Evolutionary conservation across 371 early-diverging fungal genomes (phyloP).

Genomic region (Rhizomucor miehei): DNA sequence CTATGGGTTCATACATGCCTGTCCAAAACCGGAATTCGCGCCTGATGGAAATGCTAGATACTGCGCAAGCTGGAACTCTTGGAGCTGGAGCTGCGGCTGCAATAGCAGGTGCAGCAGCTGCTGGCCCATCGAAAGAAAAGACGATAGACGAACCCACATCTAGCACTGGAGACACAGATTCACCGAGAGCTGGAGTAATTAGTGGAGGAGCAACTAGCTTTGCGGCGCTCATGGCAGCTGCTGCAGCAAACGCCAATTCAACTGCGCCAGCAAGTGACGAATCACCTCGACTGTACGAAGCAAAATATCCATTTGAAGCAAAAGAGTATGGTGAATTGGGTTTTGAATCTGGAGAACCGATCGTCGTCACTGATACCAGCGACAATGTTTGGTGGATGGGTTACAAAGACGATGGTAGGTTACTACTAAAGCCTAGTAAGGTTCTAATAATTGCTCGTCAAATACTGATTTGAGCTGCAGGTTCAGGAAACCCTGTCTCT

Average conservation of each 20-base stretch:
- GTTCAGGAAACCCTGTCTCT: conserved; percentile 12
- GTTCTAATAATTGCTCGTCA: no score
- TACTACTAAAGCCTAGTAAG: no score
- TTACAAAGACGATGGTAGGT: conserved; percentile 59
- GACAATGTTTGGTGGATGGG: conserved; percentile 89
- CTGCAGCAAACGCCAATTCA: conserved; percentile 23
- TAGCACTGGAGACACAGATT: background rate
- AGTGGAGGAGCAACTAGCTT: conserved; percentile 24
- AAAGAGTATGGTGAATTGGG: conserved; percentile 76
- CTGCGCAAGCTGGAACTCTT: conserved; percentile 23
- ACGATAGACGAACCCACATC: no score
- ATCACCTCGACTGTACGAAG: conserved; percentile 53
- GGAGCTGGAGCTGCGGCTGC: conserved; percentile 17
- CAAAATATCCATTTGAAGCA: conserved; percentile 73
- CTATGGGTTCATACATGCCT: conserved; percentile 30
- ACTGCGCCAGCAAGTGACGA: conserved; percentile 25
- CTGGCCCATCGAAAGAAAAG: conserved; percentile 9
- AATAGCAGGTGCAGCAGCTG: conserved; percentile 13
- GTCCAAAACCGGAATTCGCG: conserved; percentile 16
- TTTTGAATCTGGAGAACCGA: conserved; percentile 61
- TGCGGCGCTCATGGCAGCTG: conserved; percentile 24
- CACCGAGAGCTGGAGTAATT: background rate
- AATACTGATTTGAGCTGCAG: conserved; percentile 5
- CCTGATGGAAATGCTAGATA: conserved; percentile 26
- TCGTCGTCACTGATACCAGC: conserved; percentile 74